Evolutionary conservation across 352 stramenopile genomes (phyloP), one percentile per base, ranked within the genome.

Genomic region (Phytophthora pseudosyringae): DNA sequence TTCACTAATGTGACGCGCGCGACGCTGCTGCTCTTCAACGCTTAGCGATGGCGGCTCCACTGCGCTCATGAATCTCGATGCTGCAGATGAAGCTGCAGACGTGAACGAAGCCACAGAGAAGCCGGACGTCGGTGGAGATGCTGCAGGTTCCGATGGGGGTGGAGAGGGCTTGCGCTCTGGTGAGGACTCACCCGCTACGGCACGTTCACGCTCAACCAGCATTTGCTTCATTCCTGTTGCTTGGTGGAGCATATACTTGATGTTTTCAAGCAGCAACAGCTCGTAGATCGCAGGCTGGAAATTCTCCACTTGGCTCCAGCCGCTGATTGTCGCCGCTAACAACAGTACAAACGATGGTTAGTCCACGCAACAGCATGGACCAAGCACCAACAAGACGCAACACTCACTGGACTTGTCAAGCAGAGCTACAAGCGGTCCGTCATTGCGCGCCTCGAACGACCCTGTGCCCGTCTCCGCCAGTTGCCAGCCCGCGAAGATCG

Each of bases 271-370:
- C 28, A 93, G 56, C 33, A 88, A 61, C 4, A 93, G 60, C 57
- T 90, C 84, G 66, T 87, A 85, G 16, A 91, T 86, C n/a, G 47
- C 67, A 18, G 83, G 78, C 33, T 89, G 77, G 53, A 86, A 80
- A 15, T 54, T 72, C 13, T 71, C 53, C 13, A 80, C 66, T 39
- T 89, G 72, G 41, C 72, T 78, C 83, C 83, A 93, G 5, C 67
- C 53, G 3, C 54, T 61, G 21, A 88, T 64, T 5, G 69, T 76
- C 26, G 56, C 62, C 16, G 74, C 82, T 88, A 45, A 48, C 5
- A 66, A 21, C 11, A 44, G 8, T 50, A 46, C 25, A 46, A 31
- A 7, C n/a, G 1, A 26, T 11, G 26, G 25, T 73, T 53, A 67
- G 43, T 9, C 10, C 28, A 28, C 26, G 6, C 18, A 43, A 26